Conservation (phyloP, 2,329 filamentous ascomycete species). For the Trichophyton benhamiae region DNA sequence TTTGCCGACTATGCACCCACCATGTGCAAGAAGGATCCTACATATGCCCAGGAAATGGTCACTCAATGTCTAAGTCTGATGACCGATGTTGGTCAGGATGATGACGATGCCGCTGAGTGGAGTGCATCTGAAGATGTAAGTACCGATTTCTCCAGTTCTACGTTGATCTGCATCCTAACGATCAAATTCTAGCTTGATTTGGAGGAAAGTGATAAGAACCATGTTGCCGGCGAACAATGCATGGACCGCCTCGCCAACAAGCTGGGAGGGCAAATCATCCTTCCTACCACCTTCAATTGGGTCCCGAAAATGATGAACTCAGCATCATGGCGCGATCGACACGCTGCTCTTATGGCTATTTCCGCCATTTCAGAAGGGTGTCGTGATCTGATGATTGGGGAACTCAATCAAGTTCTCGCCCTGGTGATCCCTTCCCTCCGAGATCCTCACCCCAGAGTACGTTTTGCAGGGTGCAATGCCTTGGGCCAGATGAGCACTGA, state of each 20-base stretch:
- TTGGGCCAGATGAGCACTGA: conserved; percentile 99
- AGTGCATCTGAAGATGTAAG: conserved; percentile 77
- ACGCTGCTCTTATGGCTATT: conserved; percentile 96
- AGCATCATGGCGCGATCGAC: conserved; percentile 83
- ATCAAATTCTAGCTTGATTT: conserved; percentile 55
- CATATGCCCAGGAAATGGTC: conserved; percentile 91
- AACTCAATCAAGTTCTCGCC: conserved; percentile 85
- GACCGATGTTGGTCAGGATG: conserved; percentile 90
- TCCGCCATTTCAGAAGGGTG: conserved; percentile 97
- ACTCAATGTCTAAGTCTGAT: conserved; percentile 95
- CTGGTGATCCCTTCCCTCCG: conserved; percentile 85
- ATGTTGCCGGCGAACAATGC: conserved; percentile 93
- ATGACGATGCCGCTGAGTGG: conserved; percentile 92
- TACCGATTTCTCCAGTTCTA: conserved; percentile 13
- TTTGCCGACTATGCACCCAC: conserved; percentile 90
- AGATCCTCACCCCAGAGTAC: conserved; percentile 83
- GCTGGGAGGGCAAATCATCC: conserved; percentile 81
- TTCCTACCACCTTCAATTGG: conserved; percentile 92
- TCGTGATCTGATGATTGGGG: conserved; percentile 86
- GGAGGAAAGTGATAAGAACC: conserved; percentile 93
- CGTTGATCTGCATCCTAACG: conserved; percentile 13
- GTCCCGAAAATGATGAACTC: conserved; percentile 96
- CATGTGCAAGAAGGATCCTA: conserved; percentile 89
- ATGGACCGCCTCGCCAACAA: conserved; percentile 98
- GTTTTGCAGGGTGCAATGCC: conserved; percentile 95